Evolutionary conservation across 768 basidiomycete species (phyloP), one percentile per base, ranked within the genome.

Genomic region (Tylopilus plumbeoviolaceoides): DNA sequence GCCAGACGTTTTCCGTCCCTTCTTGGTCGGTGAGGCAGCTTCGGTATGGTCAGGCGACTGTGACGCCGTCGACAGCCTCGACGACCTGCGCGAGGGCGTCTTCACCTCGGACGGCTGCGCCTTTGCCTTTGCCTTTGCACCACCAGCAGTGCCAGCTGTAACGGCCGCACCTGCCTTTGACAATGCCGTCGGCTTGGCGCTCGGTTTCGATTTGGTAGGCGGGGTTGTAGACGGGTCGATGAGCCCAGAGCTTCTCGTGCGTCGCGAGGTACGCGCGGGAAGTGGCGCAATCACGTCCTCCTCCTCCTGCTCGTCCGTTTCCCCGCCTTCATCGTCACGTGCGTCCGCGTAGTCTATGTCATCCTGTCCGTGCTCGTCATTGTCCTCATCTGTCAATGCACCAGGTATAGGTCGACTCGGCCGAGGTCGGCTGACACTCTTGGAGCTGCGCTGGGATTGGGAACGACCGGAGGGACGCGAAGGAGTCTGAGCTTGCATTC

Each of bases 341-440:
- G 50, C 9, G 9, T 59, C 62, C 38, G 53, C 55, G 27, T 71
- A 64, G 28, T 65, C 63, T 30, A n/a, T 65, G 59, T 63, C 54
- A 5, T 57, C 53, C 25, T 48, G 48, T 25, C 42, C 63, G 21
- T 50, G 52, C 39, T 54, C 63, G 51, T 58, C 69, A 4, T 66
- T 66, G 42, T 68, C 72, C 4, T 77, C 75, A 28, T 74, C 72
- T 59, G 74, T 66, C 44, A 79, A 57, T 7, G 70, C 66, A 31
- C 78, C 78, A 3, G 78, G 78, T 46, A 80, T 71, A 42, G 68
- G 73, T 51, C 67, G 70, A 50, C 44, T 62, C 38, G 44, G 43
- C 47, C 47, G 53, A 23, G 40, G 47, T 18, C 52, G 47, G 43
- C 56, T 10, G 3, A 46, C 44, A 12, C 18, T 38, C 47, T 56